Base-by-base conservation (phyloP, 2,329 filamentous ascomycete species). In the Pezicula carpinea region DNA sequence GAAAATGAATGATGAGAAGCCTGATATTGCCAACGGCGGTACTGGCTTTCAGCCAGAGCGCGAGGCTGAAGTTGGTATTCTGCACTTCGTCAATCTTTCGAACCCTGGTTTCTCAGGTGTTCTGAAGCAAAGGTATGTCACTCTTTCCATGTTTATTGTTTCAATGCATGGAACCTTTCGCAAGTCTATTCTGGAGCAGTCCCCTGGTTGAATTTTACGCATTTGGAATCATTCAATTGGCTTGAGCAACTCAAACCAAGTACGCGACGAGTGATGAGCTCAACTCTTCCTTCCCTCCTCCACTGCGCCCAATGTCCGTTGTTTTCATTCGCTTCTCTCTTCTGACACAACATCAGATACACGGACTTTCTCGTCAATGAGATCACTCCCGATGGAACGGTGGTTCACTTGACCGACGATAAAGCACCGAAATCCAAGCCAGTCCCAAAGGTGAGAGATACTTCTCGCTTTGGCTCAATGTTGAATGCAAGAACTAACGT, bases 361-460 rank as follows among this genome's bases (percentile, higher is more conserved):
- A 86, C 83, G 7, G 85, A 89, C 62, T 89, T 89, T 62, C 62
- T 86, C 55, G 85, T 89, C 58, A 87, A 88, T 59, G 85, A 89
- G 64, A 85, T 89, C 52, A 65, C 76, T 7, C 75, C 77, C 3
- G 74, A 77, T 58, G 84, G 84, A 22, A 63, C 76, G 52, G 82
- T 87, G 21, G 62, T 83, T 46, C 82, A 86, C 65, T 68, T 88
- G 47, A 73, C 65, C 42, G 73, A 70, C 46, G 55, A 58, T 23
- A 31, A 57, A 21, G 53, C 52, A 32, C 50, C 55, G 18, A 47
- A 47, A n/a, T 26, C 26, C 31, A 41, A 43, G 6, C 18, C 39
- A 31, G 29, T 31, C 15, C 17, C 22, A 23, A 48, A 54, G 48
- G 58, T 53, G 40, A 39, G 51, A 44, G 34, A 13, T 29, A 17